Percentiles rank a stretch among this genome's conserved stretches.
Evolutionary conservation across 208 protist species (phyloP).

Genomic region (Willaertia magna): DNA sequence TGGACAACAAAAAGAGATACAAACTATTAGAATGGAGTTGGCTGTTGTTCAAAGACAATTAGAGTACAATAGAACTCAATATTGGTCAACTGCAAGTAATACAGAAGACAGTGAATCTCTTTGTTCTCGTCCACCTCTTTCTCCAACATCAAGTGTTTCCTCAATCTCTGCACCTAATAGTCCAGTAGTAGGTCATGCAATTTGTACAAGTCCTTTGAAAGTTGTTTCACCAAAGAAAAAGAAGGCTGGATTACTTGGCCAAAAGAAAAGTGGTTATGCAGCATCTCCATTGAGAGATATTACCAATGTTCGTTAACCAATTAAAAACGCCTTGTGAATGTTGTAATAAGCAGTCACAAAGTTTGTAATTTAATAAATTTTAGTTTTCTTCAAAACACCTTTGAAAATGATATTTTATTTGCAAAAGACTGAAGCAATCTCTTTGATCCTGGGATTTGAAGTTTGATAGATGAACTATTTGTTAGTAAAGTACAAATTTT

Average conservation of each 20-base stretch:
- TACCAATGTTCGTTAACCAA: neutral
- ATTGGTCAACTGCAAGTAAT: neutral
- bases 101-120: neutral
- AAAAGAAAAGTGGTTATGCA: neutral
- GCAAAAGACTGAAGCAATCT: no score
- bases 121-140: neutral
- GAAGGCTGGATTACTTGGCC: no score
- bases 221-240: neutral
- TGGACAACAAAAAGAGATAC: neutral
- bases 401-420: no score
- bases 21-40: neutral
- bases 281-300: neutral
- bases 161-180: neutral
- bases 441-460: no score
- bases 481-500: no score
- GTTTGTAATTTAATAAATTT: no score
- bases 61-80: neutral
- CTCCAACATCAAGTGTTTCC: neutral
- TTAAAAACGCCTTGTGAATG: no score
- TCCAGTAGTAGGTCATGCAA: no score
- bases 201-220: neutral
- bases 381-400: no score
- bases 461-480: no score
- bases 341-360: no score
- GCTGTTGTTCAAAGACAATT: neutral